Percentiles rank a stretch among this genome's conserved stretches.
Conservation (phyloP, 768 basidiomycete species). For the Tulasnella sp. region DNA sequence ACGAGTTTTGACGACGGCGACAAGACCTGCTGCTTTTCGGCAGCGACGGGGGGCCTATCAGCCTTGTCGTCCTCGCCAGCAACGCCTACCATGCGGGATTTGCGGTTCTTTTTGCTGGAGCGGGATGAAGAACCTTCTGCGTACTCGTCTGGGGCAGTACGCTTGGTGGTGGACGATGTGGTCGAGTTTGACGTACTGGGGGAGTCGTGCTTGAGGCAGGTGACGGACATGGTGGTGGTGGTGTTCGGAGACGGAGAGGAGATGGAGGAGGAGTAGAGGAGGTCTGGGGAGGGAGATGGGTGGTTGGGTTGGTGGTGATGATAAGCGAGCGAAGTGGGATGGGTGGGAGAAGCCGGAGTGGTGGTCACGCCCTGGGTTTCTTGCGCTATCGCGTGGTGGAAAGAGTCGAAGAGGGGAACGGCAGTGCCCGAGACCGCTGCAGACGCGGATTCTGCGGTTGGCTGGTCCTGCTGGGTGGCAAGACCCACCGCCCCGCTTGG, state of each 20-base stretch:
- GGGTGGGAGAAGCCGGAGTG: constrained; percentile 3
- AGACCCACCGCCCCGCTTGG: not conserved
- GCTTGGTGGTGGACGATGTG: not conserved
- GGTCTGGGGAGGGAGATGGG: not conserved
- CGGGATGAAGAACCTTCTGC: constrained; percentile 1
- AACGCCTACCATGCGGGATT: not conserved
- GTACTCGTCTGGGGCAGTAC: not conserved
- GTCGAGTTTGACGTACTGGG: constrained; percentile 7
- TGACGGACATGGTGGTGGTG: not conserved
- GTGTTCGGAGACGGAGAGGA: not conserved
- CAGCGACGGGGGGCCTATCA: not conserved
- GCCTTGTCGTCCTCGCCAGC: not conserved
- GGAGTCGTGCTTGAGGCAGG: not conserved
- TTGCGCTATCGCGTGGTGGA: not conserved
- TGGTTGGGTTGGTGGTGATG: not conserved
- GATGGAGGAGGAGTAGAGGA: not conserved
- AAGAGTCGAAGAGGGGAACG: not conserved
- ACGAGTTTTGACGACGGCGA: not conserved
- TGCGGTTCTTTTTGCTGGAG: not conserved
- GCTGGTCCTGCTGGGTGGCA: not conserved
- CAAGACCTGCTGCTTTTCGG: not conserved
- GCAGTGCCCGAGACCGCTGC: not conserved
- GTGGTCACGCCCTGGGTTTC: not conserved
- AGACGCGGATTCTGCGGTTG: constrained; percentile 5
- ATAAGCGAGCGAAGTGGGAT: not conserved